phyloP scores from a whole-genome alignment of 768 basidiomycete genomes.

The Boletus reticuloceps region DNA sequence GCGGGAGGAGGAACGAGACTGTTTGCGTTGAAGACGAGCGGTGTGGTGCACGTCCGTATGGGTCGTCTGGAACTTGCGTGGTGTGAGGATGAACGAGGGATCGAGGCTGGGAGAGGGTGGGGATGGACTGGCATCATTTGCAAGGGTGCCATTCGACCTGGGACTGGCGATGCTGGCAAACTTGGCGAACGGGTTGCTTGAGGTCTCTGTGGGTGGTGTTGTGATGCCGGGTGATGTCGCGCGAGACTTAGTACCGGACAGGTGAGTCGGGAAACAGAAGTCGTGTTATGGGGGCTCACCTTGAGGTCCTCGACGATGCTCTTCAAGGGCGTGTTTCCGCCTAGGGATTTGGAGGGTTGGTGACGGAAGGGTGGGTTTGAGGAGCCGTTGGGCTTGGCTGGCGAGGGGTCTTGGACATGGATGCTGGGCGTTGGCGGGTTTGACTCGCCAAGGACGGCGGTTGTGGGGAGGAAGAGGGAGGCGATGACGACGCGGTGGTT shows the following conservation, averaged over 20 bases:
- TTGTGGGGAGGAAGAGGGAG: constrained; percentile 80
- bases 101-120: constrained; percentile 15
- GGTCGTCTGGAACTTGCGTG: constrained; percentile 51
- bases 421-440: constrained; percentile 49
- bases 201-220: constrained; percentile 43
- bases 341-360: constrained; percentile 18
- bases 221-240: constrained; percentile 38
- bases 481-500: constrained; percentile 77
- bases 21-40: constrained; percentile 47
- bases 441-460: constrained; percentile 59
- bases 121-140: constrained; percentile 8
- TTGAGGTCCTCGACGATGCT: constrained; percentile 84
- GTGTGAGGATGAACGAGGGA: constrained; percentile 25
- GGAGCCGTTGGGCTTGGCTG: constrained; percentile 2
- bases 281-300: constrained; percentile 31
- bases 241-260: constrained; percentile 30
- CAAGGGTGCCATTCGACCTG: constrained; percentile 9
- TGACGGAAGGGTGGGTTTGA: constrained; percentile 14
- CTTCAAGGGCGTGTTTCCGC: constrained; percentile 40
- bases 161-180: constrained; percentile 38
- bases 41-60: constrained; percentile 39
- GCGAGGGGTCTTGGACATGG: constrained; percentile 12
- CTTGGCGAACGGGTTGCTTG: constrained; percentile 63
- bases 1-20: constrained; percentile 52
- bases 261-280: background rate